Evolutionary conservation across 257 asterid species (phyloP).

Genomic region (Jacaranda mimosifolia): DNA sequence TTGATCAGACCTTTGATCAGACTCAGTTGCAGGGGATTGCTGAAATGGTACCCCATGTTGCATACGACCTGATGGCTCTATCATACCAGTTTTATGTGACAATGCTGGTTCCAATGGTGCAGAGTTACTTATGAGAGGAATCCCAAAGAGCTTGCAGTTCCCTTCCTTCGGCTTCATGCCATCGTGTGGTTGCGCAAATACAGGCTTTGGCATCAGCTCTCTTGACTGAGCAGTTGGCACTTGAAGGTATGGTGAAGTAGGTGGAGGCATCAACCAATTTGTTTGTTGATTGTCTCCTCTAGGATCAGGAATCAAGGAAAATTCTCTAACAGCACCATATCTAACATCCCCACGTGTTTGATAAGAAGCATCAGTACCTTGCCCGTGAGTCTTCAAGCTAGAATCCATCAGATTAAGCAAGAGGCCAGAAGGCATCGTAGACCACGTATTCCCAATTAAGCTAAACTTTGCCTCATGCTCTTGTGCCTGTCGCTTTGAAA

Average conservation of each 20-base stretch:
- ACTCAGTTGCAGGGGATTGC: constrained; percentile 52
- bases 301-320: constrained; percentile 56
- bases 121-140: constrained; percentile 64
- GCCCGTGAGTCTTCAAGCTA: constrained; percentile 52
- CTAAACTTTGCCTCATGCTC: constrained; percentile 67
- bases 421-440: constrained; percentile 60
- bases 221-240: constrained; percentile 59
- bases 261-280: constrained; percentile 85
- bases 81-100: constrained; percentile 40
- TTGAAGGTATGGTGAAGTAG: constrained; percentile 66
- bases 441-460: constrained; percentile 64
- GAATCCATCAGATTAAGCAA: constrained; percentile 82
- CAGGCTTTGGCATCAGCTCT: constrained; percentile 58
- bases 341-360: constrained; percentile 62
- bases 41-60: constrained; percentile 47
- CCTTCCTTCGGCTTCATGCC: constrained; percentile 65
- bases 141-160: constrained; percentile 85
- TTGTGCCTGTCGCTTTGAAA: constrained; percentile 52
- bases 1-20: constrained; percentile 63
- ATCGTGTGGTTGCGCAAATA: constrained; percentile 50
- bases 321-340: constrained; percentile 58
- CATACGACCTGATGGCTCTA: constrained; percentile 46
- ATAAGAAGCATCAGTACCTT: constrained; percentile 49
- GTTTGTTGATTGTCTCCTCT: constrained; percentile 62
- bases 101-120: constrained; percentile 49